Conservation (phyloP, 1,284 basidiomycete species). For the Cryptococcus neoformans region DNA sequence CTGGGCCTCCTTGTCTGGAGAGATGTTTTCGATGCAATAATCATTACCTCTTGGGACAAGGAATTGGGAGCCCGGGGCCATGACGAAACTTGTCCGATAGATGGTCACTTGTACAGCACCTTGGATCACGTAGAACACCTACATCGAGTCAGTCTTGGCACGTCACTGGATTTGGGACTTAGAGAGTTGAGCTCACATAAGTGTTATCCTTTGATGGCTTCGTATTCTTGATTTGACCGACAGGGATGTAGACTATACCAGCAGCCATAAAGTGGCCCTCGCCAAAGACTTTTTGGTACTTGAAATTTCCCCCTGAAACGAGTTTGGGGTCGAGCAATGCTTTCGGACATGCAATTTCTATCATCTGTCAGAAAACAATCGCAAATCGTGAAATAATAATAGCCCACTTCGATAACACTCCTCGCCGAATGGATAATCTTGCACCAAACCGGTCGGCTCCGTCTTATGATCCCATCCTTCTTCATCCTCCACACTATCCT, state of each 20-base stretch:
- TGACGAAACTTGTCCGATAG: slow-evolving; percentile 70
- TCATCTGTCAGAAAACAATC: neutral
- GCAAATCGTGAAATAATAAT: neutral
- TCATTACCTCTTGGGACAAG: slow-evolving; percentile 91
- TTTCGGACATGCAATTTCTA: slow-evolving; percentile 73
- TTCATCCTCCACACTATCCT: slow-evolving; percentile 46
- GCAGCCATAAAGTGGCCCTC: slow-evolving; percentile 88
- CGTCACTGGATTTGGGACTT: neutral
- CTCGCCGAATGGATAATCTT: slow-evolving; percentile 62
- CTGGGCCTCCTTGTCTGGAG: slow-evolving; percentile 65
- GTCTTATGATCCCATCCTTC: slow-evolving; percentile 83
- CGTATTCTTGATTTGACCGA: slow-evolving; percentile 71
- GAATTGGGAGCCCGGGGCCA: slow-evolving; percentile 82
- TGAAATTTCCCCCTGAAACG: slow-evolving; percentile 62
- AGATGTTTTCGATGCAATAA: slow-evolving; percentile 86
- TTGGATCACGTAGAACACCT: slow-evolving; percentile 85
- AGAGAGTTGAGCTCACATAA: slow-evolving; percentile 65
- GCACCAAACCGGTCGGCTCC: slow-evolving; percentile 62
- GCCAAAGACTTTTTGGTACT: slow-evolving; percentile 92
- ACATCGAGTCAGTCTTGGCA: slow-evolving; percentile 5
- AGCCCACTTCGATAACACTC: slow-evolving; percentile 56
- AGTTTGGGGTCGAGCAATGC: slow-evolving; percentile 59
- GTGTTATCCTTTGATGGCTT: slow-evolving; percentile 93
- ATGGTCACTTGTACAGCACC: slow-evolving; percentile 84
- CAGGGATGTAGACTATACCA: slow-evolving; percentile 79